A percentile compares a stretch with the other conserved stretches of the same genome.
Evolutionary conservation across 148 eudicot species (phyloP).

Genomic region (Spergularia marina): DNA sequence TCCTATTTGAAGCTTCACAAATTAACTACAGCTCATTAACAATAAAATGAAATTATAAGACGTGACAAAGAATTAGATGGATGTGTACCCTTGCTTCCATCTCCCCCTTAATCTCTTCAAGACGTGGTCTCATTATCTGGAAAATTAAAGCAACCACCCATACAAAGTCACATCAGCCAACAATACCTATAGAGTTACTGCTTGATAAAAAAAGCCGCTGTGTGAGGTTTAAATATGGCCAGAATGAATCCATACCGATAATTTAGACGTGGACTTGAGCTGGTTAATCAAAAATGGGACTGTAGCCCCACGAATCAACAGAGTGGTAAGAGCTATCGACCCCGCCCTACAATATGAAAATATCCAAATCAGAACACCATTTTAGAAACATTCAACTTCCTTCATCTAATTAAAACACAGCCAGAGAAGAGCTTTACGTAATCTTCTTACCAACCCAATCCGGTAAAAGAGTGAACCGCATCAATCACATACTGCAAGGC

Average conservation of each 20-base stretch:
- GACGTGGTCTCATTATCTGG: constrained; percentile 78
- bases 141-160: constrained; percentile 15
- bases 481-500: constrained; percentile 79
- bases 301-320: constrained; percentile 63
- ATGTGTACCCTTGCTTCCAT: constrained; percentile 35
- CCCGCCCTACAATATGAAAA: constrained; percentile 60
- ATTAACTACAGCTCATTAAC: not conserved
- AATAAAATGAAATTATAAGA: not conserved
- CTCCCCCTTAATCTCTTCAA: constrained; percentile 75
- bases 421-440: not conserved
- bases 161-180: not conserved
- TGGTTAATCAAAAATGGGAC: constrained; percentile 76
- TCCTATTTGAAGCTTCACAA: not conserved
- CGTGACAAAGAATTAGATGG: no score
- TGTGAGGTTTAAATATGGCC: not conserved
- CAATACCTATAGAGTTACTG: not conserved
- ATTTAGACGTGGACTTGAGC: constrained; percentile 72
- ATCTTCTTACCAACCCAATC: constrained; percentile 57
- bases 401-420: constrained; percentile 5
- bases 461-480: constrained; percentile 58
- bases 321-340: constrained; percentile 66
- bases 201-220: not conserved
- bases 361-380: constrained; percentile 10
- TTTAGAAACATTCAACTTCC: constrained; percentile 4
- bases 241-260: constrained; percentile 47